phyloP scores from a whole-genome alignment of 306 rosid species.

The Herpetospermum pedunculosum region DNA sequence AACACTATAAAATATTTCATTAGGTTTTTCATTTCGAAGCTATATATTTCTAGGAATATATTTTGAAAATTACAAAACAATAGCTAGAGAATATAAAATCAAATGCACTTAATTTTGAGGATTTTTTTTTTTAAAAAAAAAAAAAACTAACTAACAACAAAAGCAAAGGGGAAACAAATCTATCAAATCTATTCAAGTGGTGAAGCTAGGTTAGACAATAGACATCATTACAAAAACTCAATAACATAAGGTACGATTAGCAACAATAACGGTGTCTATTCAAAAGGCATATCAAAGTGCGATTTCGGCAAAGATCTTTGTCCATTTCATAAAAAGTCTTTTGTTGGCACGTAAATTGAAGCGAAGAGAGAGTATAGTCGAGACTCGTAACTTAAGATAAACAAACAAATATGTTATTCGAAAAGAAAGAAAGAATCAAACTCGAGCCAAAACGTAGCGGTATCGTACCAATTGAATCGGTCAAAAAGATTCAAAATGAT shows the following conservation, averaged over 20 bases:
- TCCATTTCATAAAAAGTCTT: not conserved
- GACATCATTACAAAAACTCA: not conserved
- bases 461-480: not conserved
- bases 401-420: too few relatives aligned
- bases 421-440: too few relatives aligned
- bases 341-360: not conserved
- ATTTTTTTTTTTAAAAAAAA: not conserved
- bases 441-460: too few relatives aligned
- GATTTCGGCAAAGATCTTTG: not conserved
- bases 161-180: not conserved
- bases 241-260: not conserved
- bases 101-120: not conserved
- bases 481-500: not conserved
- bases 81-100: too few relatives aligned
- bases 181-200: not conserved
- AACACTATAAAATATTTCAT: too few relatives aligned
- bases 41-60: too few relatives aligned
- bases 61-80: too few relatives aligned
- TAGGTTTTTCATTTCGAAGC: too few relatives aligned
- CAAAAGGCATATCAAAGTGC: not conserved
- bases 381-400: too few relatives aligned
- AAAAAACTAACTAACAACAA: not conserved
- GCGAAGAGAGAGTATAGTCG: too few relatives aligned
- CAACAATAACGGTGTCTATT: not conserved
- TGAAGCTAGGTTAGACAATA: not conserved